Percentiles rank a stretch among this genome's conserved stretches.
These are phyloP conservation scores for Penicillium sp. DNA, from an alignment of 2,329 filamentous ascomycete species.

Conservation along the genomic window DNA sequence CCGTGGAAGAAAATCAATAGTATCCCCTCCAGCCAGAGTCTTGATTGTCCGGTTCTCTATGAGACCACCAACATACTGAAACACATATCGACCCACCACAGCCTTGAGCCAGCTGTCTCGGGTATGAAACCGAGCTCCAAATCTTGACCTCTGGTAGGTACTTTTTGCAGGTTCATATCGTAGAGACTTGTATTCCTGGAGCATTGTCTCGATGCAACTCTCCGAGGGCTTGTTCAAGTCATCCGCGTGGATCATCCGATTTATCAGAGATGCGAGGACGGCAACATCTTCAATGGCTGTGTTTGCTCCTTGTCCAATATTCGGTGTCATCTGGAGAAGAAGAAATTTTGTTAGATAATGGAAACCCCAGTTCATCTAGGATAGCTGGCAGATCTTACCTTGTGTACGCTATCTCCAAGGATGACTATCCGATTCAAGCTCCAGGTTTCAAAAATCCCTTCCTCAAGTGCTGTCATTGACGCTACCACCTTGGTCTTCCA, in stretches of 20 bases:
- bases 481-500: conserved; percentile 15
- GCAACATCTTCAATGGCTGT: conserved; percentile 1
- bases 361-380: not conserved
- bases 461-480: conserved; percentile 22
- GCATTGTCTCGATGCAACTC: not conserved
- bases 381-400: not conserved
- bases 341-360: not conserved
- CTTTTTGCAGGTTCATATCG: conserved; percentile 5
- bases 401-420: conserved; percentile 24
- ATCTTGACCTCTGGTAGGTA: conserved; percentile 12
- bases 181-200: not conserved
- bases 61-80: not conserved
- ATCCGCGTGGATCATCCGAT: not conserved
- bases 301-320: not conserved
- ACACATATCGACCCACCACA: not conserved
- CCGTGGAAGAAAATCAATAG: not conserved
- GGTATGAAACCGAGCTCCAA: conserved; percentile 14
- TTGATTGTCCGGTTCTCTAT: not conserved
- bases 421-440: conserved; percentile 18
- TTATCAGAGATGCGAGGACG: not conserved
- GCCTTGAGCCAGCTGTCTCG: conserved; percentile 15
- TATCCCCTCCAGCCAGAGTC: not conserved
- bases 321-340: not conserved
- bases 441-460: conserved; percentile 21
- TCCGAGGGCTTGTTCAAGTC: not conserved